Evolutionary conservation across 345 rosid genomes (phyloP), one percentile per base, ranked within the genome.

Genomic region (Gynandropsis gynandra): DNA sequence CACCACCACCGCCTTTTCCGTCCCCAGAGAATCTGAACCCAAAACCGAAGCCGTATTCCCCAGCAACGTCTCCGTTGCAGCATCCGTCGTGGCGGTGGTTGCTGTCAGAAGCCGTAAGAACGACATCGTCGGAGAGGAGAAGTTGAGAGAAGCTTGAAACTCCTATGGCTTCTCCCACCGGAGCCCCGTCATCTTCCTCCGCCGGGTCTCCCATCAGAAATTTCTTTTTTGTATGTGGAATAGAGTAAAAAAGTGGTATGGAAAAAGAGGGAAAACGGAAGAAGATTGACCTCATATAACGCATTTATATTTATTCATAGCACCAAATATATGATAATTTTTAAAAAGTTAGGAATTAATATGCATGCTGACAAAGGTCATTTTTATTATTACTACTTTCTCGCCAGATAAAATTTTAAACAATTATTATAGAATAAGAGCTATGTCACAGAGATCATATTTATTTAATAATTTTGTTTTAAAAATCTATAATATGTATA

Each of bases 61-160:
- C 64, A 32, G 59, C 69, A 37, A 40, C 69, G 11, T 47, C 64
- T 14, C 12, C 41, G 18, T 47, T 46, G 47, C 18, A n/a, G n/a
- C n/a, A n/a, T n/a, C n/a, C 35, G 11, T 42, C 29, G 4, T 0
- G 35, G n/a, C 35, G 51, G 42, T 66, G 51, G 2, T 24, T 24
- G 29, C 29, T 24, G 46, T 35, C 42, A 35, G 65, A 34, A 20
- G 65, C 47, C 45, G 55, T 59, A 12, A 59, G 50, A 42, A 53
- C 51, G 4, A 66, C 69, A 4, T 65, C 80, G 12, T 69, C 67
- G 0, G 79, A 67, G 61, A 83, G 72, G 32, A 83, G 71, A 53
- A 83, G 58, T 69, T 81, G 83, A 43, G 89, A 83, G 69, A 80
- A 81, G 64, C 84, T 81, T 9, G 75, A 41, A 20, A 27, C 38